A percentile compares a stretch with the other conserved stretches of the same genome.
These are phyloP conservation scores for Saccharomycopsis javanensis DNA, from an alignment of 805 yeast species.

Conservation along the genomic window DNA sequence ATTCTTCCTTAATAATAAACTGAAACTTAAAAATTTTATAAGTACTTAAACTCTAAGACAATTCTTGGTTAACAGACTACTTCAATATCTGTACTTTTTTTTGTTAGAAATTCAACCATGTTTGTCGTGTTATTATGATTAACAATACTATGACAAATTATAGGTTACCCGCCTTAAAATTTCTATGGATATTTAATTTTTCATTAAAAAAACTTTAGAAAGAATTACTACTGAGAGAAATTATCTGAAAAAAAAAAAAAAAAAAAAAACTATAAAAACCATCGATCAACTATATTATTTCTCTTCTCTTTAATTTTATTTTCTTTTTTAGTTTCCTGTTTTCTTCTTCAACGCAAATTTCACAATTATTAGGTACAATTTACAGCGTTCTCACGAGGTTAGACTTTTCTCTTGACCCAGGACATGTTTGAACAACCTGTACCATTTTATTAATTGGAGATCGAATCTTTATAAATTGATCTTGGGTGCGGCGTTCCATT, in stretches of 20 bases:
- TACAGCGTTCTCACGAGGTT: constrained; percentile 53
- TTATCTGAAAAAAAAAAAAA: no score
- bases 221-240: no score
- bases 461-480: constrained; percentile 32
- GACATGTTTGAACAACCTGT: constrained; percentile 46
- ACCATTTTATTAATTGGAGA: constrained; percentile 36
- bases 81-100: no score
- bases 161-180: no score
- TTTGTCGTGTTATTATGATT: no score
- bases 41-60: no score
- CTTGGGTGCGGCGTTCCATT: constrained; percentile 61
- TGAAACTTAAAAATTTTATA: not conserved
- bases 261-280: not conserved
- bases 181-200: no score
- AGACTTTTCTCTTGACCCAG: constrained; percentile 50
- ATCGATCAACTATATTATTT: not conserved
- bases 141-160: no score
- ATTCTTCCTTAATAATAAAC: not conserved
- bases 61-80: no score
- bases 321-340: constrained; percentile 3
- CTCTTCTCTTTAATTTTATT: not conserved
- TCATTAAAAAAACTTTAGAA: no score
- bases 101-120: no score
- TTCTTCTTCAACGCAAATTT: constrained; percentile 37
- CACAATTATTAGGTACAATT: constrained; percentile 39